Conservation (phyloP, 305 asterid species). For the Fraxinus dipetala region DNA sequence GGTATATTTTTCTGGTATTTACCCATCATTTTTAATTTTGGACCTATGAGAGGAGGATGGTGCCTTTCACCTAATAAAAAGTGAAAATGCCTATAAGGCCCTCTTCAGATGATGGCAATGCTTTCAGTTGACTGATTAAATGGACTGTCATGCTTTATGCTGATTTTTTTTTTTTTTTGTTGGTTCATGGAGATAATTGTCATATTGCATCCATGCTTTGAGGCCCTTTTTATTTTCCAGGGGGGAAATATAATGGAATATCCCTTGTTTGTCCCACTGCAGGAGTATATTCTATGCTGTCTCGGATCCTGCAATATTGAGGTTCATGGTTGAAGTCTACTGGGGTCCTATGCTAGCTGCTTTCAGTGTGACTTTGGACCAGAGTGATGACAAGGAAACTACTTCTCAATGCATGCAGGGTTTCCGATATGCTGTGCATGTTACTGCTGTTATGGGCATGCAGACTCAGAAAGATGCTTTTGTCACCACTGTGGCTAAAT, state of each 20-base stretch:
- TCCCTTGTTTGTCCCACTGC: conserved; percentile 27
- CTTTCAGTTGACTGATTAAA: conserved; percentile 20
- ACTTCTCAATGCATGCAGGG: conserved; percentile 93
- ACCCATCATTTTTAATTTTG: conserved; percentile 9
- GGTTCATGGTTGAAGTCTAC: conserved; percentile 97
- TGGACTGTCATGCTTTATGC: background rate
- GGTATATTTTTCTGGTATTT: background rate
- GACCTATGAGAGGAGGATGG: conserved; percentile 4
- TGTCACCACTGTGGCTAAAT: conserved; percentile 97
- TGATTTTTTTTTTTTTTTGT: conserved; percentile 12
- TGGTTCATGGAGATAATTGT: conserved; percentile 18
- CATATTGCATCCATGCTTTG: conserved; percentile 18
- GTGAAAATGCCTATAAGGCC: conserved; percentile 5
- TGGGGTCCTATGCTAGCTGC: conserved; percentile 99
- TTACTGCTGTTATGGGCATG: conserved; percentile 92
- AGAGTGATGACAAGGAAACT: conserved; percentile 92
- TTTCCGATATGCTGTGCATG: conserved; percentile 88
- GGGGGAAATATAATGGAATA: background rate
- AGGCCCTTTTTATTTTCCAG: conserved; percentile 14
- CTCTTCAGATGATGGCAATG: conserved; percentile 14
- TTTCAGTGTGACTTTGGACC: conserved; percentile 93
- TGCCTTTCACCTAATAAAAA: conserved; percentile 10
- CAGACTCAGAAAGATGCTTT: conserved; percentile 98
- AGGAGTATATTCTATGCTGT: conserved; percentile 78
- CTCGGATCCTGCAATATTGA: conserved; percentile 82